A percentile compares a stretch with the other conserved stretches of the same genome.
Conservation (phyloP, 148 eudicot genomes). For the Spergularia marina region DNA sequence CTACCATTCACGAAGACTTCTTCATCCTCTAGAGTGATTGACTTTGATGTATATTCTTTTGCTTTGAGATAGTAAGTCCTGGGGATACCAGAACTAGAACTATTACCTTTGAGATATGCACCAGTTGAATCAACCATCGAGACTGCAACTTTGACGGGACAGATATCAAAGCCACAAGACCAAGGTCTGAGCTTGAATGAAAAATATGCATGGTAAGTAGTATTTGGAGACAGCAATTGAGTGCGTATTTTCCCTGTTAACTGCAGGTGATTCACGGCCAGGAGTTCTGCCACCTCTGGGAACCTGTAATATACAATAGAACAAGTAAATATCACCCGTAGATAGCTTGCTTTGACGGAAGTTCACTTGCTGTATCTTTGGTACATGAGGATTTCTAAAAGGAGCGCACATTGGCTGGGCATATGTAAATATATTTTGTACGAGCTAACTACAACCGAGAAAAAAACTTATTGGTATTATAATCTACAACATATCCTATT, state of each 20-base stretch:
- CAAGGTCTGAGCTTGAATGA: constrained; percentile 25
- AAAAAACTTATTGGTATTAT: no score
- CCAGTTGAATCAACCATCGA: constrained; percentile 19
- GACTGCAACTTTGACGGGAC: constrained; percentile 30
- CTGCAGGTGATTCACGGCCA: constrained; percentile 23
- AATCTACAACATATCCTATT: no score
- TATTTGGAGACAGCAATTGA: constrained; percentile 34
- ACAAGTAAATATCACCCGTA: background rate
- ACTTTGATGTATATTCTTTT: constrained; percentile 19
- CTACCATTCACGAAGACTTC: constrained; percentile 21
- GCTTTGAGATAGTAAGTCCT: constrained; percentile 32
- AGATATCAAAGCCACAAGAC: constrained; percentile 27
- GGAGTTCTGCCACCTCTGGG: constrained; percentile 40
- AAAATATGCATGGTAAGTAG: constrained; percentile 40
- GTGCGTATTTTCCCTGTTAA: constrained; percentile 34
- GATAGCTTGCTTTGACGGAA: background rate
- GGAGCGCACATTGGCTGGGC: background rate
- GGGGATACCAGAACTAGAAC: constrained; percentile 10
- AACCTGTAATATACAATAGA: constrained; percentile 27
- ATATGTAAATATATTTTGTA: no score
- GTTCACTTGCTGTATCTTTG: background rate
- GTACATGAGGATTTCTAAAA: background rate
- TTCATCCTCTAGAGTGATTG: constrained; percentile 25
- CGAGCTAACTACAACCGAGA: no score
- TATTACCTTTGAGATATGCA: constrained; percentile 16